Evolutionary conservation across 176 grass and related monocot species (phyloP).

Genomic region (Tillandsia leiboldiana): DNA sequence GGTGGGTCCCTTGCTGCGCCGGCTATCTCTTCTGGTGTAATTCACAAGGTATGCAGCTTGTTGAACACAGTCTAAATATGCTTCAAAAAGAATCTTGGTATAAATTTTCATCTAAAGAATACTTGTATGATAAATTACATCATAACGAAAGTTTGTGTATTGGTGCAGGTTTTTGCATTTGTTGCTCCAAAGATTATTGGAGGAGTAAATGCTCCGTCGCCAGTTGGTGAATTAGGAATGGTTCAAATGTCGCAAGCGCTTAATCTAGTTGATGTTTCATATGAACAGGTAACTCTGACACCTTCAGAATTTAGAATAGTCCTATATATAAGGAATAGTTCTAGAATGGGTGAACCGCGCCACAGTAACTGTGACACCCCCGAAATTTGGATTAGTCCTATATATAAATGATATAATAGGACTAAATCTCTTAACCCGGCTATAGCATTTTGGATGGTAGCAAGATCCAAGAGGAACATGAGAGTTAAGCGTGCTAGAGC

Average conservation of each 20-base stretch:
- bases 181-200: conserved; percentile 88
- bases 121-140: too few species aligned
- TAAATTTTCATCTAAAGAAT: too few species aligned
- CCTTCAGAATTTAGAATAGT: too few species aligned
- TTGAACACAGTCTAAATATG: neutral
- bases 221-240: conserved; percentile 86
- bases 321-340: neutral
- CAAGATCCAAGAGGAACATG: too few species aligned
- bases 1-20: conserved; percentile 73
- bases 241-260: conserved; percentile 90
- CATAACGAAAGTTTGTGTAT: too few species aligned
- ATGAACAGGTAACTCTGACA: conserved; percentile 49
- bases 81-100: neutral
- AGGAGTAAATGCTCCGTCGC: conserved; percentile 82
- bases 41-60: conserved; percentile 60
- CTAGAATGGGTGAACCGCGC: too few species aligned
- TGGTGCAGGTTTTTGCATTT: conserved; percentile 68
- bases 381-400: too few species aligned
- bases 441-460: too few species aligned
- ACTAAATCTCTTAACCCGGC: too few species aligned
- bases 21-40: conserved; percentile 82
- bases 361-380: too few species aligned
- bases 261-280: conserved; percentile 73
- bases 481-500: too few species aligned
- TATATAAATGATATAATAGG: too few species aligned